Evolutionary conservation across 192 early-diverging fungal genomes (phyloP), one percentile per base, ranked within the genome.

Genomic region (Radiomyces spectabilis): DNA sequence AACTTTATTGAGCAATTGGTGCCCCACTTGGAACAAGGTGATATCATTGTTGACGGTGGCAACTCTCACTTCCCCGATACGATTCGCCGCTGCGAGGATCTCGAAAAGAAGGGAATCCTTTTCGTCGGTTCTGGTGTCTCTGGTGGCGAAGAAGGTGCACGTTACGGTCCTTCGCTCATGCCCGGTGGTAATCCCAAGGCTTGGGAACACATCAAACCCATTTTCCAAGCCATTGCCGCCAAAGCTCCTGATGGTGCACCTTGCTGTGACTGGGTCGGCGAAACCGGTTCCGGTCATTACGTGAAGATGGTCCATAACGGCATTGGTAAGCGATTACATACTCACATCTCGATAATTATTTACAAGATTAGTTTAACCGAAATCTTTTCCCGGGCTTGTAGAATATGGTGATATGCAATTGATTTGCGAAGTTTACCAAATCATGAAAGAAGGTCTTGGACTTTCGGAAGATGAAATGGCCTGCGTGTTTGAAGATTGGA

Each of bases 281-380:
- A 94, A 63, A 85, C 85, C 41, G 95, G 95, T 22, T 86, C 95
- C 24, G 95, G 93, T 38, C 94, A 98, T 82, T 98, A 94, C 75
- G 93, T 98, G 78, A 98, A 98, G 85, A 96, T 98, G 95, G 93
- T 98, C 47, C 94, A 98, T 84, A 98, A 98, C 74, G 93, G 93
- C 67, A 98, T 98, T 59, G 95, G 60, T 62, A 63, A 55, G 61
- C 40, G 22, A 10, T 35, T 42, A 19, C 13, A n/a, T n/a, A n/a
- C n/a, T n/a, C n/a, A n/a, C n/a, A n/a, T n/a, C n/a, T n/a, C n/a
- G n/a, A n/a, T n/a, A n/a, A n/a, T n/a, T n/a, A n/a, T n/a, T n/a
- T n/a, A n/a, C n/a, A n/a, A n/a, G n/a, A n/a, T n/a, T n/a, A n/a
- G n/a, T n/a, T n/a, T n/a, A n/a, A n/a, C n/a, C n/a, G n/a, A n/a